These are phyloP conservation scores for Aspergillus steynii DNA, from an alignment of 495 filamentous ascomycete genomes.

Conservation along the genomic window DNA sequence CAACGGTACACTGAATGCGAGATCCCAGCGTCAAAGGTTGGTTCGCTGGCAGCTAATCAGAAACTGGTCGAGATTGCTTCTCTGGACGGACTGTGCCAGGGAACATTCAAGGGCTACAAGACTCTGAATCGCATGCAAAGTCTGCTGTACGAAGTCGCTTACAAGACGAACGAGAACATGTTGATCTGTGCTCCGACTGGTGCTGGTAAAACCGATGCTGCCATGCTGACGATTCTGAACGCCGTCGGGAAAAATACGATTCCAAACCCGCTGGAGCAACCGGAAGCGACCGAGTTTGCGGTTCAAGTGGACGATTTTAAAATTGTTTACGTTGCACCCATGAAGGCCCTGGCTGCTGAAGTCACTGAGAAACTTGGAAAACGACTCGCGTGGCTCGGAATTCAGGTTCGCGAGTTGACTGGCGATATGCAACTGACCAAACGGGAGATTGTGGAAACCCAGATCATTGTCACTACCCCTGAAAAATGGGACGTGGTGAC, in stretches of 20 bases:
- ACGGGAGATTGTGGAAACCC: constrained; percentile 89
- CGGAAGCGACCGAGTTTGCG: constrained; percentile 69
- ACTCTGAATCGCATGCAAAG: constrained; percentile 97
- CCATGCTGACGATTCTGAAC: constrained; percentile 94
- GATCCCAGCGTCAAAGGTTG: constrained; percentile 82
- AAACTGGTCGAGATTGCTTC: constrained; percentile 75
- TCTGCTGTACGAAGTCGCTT: constrained; percentile 91
- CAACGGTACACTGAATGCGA: constrained; percentile 83
- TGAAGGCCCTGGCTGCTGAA: constrained; percentile 97
- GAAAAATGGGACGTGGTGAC: constrained; percentile 99
- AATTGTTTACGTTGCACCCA: constrained; percentile 95
- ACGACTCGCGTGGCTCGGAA: constrained; percentile 88
- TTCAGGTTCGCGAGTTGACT: constrained; percentile 87
- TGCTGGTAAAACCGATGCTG: constrained; percentile 98
- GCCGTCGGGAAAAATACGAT: constrained; percentile 79
- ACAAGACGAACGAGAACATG: constrained; percentile 97
- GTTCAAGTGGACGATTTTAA: constrained; percentile 90
- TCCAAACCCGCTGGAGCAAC: constrained; percentile 76
- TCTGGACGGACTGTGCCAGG: constrained; percentile 84
- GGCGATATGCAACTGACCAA: constrained; percentile 99
- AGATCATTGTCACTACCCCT: constrained; percentile 97
- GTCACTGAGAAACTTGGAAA: constrained; percentile 94
- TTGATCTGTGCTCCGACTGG: constrained; percentile 97
- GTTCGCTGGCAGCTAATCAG: constrained; percentile 64
- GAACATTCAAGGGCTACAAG: constrained; percentile 95